A percentile compares a stretch with the other conserved stretches of the same genome.
These are phyloP conservation scores for Cardiospermum halicacabum DNA, from an alignment of 345 rosid species.

Conservation along the genomic window DNA sequence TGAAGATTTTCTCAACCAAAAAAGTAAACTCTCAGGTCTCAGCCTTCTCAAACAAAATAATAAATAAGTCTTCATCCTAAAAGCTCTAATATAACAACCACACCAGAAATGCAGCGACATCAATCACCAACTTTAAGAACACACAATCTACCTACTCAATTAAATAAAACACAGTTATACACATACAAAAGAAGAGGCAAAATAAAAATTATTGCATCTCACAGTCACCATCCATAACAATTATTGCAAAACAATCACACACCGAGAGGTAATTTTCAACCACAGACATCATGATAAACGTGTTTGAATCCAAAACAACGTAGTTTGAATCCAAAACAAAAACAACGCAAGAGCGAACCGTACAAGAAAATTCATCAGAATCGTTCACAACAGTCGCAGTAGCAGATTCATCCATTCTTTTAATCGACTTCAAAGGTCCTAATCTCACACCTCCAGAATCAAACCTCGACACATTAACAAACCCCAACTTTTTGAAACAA, in stretches of 20 bases:
- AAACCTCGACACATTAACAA: slow-evolving; percentile 2
- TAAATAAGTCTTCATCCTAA: too few relatives aligned
- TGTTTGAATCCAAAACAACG: too few relatives aligned
- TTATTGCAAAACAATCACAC: too few relatives aligned
- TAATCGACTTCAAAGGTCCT: slow-evolving; percentile 28
- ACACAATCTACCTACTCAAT: not conserved
- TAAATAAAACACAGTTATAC: not conserved
- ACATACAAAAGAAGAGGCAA: not conserved
- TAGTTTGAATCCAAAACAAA: too few relatives aligned
- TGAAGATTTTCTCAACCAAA: too few relatives aligned
- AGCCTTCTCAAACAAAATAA: too few relatives aligned
- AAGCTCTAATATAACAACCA: not conserved
- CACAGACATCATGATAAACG: too few relatives aligned
- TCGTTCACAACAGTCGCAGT: slow-evolving; percentile 21
- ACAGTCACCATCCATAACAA: too few relatives aligned
- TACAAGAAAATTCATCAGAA: slow-evolving; percentile 33
- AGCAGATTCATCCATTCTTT: slow-evolving; percentile 47
- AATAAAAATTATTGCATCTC: too few relatives aligned
- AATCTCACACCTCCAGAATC: slow-evolving; percentile 19
- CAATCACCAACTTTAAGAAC: not conserved
- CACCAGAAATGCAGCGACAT: not conserved
- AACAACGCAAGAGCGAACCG: not conserved
- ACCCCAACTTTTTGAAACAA: slow-evolving; percentile 3
- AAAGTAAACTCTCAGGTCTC: not conserved
- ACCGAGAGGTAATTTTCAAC: too few relatives aligned